phyloP scores from a whole-genome alignment of 352 stramenopile species.

The Phytophthora pistaciae region DNA sequence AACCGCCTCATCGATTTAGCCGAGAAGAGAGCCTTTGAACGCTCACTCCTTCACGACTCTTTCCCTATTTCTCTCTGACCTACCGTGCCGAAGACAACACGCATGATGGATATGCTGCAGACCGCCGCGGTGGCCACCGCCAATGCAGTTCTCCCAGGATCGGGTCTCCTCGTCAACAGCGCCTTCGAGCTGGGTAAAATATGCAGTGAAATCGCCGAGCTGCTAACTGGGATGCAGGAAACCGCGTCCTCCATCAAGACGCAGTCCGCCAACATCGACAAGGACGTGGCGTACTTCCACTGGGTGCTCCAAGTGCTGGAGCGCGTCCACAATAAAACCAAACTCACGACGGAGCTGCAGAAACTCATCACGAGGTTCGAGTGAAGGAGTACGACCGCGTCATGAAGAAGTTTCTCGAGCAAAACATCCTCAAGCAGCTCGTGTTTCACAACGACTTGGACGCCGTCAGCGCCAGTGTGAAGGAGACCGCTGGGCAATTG shows the following conservation, averaged over 20 bases:
- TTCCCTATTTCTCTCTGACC: too few species aligned
- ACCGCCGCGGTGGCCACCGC: neutral
- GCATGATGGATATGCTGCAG: neutral
- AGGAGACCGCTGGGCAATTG: neutral
- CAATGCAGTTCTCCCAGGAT: neutral
- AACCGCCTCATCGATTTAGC: too few species aligned
- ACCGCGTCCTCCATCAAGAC: neutral
- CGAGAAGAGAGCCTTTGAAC: too few species aligned
- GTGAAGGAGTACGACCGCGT: neutral
- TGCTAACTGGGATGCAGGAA: neutral
- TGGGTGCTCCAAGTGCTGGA: neutral
- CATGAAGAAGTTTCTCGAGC: neutral
- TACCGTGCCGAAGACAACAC: too few species aligned
- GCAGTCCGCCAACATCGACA: neutral
- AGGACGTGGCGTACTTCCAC: neutral
- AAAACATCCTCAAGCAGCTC: conserved; percentile 3
- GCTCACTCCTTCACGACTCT: too few species aligned
- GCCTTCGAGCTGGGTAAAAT: neutral
- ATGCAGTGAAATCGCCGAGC: neutral
- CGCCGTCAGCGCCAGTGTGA: neutral
- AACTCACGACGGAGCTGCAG: neutral
- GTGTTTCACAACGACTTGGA: neutral
- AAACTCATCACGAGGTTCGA: conserved; percentile 1
- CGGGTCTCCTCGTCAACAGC: neutral
- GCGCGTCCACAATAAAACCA: neutral